phyloP scores from a whole-genome alignment of 768 basidiomycete species.

The Leccinum truebloodii region DNA sequence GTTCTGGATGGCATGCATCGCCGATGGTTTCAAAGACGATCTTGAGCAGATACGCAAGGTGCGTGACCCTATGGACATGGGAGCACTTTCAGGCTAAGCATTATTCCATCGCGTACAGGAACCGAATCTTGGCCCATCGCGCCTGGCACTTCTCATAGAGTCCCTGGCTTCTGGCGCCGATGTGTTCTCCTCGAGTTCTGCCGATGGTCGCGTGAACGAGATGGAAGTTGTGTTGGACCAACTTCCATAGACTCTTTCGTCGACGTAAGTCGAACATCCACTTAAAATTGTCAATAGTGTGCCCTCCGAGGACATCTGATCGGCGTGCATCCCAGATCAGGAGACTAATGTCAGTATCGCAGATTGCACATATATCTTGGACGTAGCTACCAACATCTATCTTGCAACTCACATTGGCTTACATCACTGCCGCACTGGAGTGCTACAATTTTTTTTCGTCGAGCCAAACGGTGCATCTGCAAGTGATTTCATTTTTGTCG shows the following conservation, averaged over 20 bases:
- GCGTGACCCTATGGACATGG: conserved; percentile 10
- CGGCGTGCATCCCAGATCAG: background rate
- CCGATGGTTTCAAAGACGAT: conserved; percentile 81
- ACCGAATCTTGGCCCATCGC: conserved; percentile 65
- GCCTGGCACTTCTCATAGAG: conserved; percentile 75
- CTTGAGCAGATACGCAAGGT: conserved; percentile 85
- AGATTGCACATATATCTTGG: background rate
- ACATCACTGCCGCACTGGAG: too few relatives aligned
- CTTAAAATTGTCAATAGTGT: background rate
- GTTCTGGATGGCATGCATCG: conserved; percentile 86
- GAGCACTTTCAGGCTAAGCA: background rate
- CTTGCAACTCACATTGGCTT: too few relatives aligned
- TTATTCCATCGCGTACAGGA: conserved; percentile 40
- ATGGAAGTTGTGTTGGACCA: conserved; percentile 71
- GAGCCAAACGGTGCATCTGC: background rate
- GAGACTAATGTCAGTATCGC: background rate
- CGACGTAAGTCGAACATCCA: background rate
- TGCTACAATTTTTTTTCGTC: background rate
- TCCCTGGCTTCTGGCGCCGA: conserved; percentile 80
- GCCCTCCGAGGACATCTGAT: background rate
- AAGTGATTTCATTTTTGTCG: too few relatives aligned
- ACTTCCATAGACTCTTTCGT: conserved; percentile 8
- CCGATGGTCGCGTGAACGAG: conserved; percentile 50
- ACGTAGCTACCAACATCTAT: background rate
- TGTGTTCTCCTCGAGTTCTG: conserved; percentile 54